These are phyloP conservation scores for Cercophora scortea DNA, from an alignment of 495 filamentous ascomycete genomes.

Conservation along the genomic window DNA sequence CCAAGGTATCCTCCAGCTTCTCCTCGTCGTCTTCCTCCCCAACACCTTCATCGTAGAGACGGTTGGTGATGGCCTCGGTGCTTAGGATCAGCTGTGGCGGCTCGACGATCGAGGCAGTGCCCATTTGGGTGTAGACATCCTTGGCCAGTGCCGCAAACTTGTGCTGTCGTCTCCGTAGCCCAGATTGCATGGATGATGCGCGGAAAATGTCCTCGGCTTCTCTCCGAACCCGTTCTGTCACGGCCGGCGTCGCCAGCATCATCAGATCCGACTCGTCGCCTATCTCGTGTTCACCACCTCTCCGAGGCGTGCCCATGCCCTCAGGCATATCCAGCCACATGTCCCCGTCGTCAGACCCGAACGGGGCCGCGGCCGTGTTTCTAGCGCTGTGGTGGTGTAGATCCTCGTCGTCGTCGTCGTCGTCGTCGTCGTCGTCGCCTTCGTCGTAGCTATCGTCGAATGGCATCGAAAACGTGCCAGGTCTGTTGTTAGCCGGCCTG, in stretches of 20 bases:
- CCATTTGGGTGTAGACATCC: constrained; percentile 38
- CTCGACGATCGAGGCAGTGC: constrained; percentile 37
- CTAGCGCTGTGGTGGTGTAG: neutral
- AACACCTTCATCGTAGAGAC: constrained; percentile 50
- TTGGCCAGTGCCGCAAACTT: constrained; percentile 43
- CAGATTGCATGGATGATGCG: constrained; percentile 32
- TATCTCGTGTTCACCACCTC: constrained; percentile 2
- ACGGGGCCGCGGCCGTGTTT: constrained; percentile 9
- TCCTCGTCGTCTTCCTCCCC: constrained; percentile 45
- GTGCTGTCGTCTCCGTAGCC: constrained; percentile 27
- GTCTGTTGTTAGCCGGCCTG: constrained; percentile 19
- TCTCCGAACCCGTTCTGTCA: constrained; percentile 33
- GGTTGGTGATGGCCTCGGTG: constrained; percentile 45
- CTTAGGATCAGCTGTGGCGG: constrained; percentile 45
- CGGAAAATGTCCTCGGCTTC: constrained; percentile 39
- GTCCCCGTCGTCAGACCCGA: constrained; percentile 15
- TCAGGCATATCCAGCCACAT: constrained; percentile 24
- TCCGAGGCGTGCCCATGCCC: neutral
- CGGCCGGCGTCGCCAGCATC: constrained; percentile 39
- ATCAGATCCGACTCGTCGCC: constrained; percentile 35
- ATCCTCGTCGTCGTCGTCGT: constrained; percentile 29
- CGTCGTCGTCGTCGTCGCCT: constrained; percentile 21
- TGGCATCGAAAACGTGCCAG: constrained; percentile 27
- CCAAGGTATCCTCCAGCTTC: constrained; percentile 46
- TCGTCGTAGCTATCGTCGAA: constrained; percentile 28